Percentiles rank a stretch among this genome's conserved stretches.
Conservation (phyloP, 2,329 filamentous ascomycete species). For the Claviceps pazoutovae region DNA sequence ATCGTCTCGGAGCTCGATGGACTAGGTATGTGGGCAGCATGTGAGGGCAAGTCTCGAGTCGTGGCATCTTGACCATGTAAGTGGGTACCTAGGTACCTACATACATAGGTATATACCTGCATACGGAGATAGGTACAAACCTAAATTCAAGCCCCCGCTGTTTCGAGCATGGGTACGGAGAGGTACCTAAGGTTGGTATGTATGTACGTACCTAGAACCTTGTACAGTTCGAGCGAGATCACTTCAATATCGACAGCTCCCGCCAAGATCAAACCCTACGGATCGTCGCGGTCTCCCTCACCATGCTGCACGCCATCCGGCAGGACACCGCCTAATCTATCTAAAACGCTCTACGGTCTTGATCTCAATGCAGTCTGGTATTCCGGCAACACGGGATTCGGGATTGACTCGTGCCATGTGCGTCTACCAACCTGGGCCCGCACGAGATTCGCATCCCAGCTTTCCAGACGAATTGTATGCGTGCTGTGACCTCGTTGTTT, state of each 20-base stretch:
- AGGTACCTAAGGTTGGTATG: background rate
- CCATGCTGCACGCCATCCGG: background rate
- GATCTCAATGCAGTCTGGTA: background rate
- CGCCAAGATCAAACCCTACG: slow-evolving; percentile 4
- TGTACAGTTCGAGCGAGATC: background rate
- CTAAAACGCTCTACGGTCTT: background rate
- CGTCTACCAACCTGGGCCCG: too few relatives aligned
- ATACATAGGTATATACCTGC: too few relatives aligned
- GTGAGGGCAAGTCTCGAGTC: slow-evolving; percentile 7
- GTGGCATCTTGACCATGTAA: background rate
- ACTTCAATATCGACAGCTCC: background rate
- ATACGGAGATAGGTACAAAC: background rate
- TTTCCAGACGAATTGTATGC: background rate
- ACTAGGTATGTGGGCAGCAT: slow-evolving; percentile 4
- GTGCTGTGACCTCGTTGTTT: background rate
- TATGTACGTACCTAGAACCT: background rate
- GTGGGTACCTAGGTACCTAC: too few relatives aligned
- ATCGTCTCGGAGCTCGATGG: slow-evolving; percentile 1
- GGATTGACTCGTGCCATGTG: background rate
- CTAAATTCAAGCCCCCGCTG: slow-evolving; percentile 1
- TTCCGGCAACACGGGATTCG: background rate
- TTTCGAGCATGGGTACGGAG: background rate
- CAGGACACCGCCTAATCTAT: background rate
- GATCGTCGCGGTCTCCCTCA: background rate
- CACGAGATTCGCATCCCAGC: background rate